A percentile compares a stretch with the other conserved stretches of the same genome.
Conservation (phyloP, 371 early-diverging fungal species). For the Mortierella sp. region DNA sequence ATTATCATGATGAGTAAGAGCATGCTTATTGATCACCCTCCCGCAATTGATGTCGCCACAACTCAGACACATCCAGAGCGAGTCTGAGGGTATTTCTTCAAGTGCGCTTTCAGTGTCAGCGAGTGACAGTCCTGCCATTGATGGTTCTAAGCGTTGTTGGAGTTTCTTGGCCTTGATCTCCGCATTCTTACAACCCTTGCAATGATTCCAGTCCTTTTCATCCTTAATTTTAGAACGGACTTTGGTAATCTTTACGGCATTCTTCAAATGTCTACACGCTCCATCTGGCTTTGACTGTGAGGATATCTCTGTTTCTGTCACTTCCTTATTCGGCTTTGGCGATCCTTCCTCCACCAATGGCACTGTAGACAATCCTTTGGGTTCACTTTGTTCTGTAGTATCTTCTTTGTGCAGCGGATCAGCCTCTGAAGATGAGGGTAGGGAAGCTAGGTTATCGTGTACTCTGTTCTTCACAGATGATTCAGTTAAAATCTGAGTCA, state of each 20-base stretch:
- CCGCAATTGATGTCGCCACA: slow-evolving; percentile 58
- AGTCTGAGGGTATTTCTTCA: slow-evolving; percentile 28
- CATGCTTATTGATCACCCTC: slow-evolving; percentile 36
- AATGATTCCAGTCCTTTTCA: slow-evolving; percentile 42
- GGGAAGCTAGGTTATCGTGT: not conserved
- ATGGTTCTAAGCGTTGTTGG: slow-evolving; percentile 8
- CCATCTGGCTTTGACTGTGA: slow-evolving; percentile 11
- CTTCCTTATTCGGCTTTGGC: not conserved
- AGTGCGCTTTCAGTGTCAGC: slow-evolving; percentile 9
- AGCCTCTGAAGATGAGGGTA: not conserved
- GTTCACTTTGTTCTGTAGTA: not conserved
- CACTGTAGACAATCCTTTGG: not conserved
- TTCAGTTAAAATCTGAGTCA: not conserved
- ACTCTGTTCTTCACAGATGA: not conserved
- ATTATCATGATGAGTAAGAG: slow-evolving; percentile 30
- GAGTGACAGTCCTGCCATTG: slow-evolving; percentile 5
- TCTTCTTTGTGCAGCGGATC: not conserved
- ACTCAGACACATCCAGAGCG: slow-evolving; percentile 55
- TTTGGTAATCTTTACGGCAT: slow-evolving; percentile 22
- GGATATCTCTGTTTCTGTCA: not conserved
- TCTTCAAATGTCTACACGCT: slow-evolving; percentile 47
- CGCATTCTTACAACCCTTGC: slow-evolving; percentile 32
- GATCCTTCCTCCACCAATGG: not conserved
- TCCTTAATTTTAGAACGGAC: slow-evolving; percentile 18
- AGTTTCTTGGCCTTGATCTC: slow-evolving; percentile 24